Base-by-base conservation (phyloP, 208 protist species). In the Wallacemonas sp. region DNA sequence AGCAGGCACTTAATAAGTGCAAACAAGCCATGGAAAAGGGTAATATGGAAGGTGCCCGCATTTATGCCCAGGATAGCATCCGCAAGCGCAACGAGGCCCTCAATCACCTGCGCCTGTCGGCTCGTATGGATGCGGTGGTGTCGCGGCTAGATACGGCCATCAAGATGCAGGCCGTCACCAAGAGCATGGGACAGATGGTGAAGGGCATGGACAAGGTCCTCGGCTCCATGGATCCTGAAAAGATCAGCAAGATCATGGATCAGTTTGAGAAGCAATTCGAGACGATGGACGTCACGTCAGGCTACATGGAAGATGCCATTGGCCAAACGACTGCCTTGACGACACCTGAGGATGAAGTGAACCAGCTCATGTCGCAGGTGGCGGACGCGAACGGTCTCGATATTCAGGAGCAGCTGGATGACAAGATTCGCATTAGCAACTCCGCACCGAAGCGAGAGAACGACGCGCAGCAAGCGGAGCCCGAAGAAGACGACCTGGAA, bases 1-100 rank as follows among this genome's bases (percentile, higher is more conserved):
- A 97, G 66, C 59, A 75, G 36, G 87, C 97, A 61, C 94, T 97
- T 58, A 38, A 70, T 55, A 98, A 98, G 75, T 87, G 97, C 54
- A 98, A 98, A 74, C 54, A 82, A 56, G 94, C 97, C 19, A 98
- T 99, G 66, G 93, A 99, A 70, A 97, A 98, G 75, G 93, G 93
- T 58, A 98, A 99, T 86, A 95, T 97, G 67, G 98, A 99, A 31
- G 96, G 96, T 11, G 98, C 98, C 4, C 86, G 97, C 44, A 99
- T 99, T 28, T 98, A 98, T 77, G 97, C 97, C 26, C 86, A 99
- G 78, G 99, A 99, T 72, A 97, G 97, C 26, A 99, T 99, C 54
- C 80, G 98, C 26, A 97, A 99, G 68, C 97, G 98, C 79, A 98
- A 98, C 53, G 91, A 99, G 73, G 53, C 84, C 6, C 77, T 98